Evolutionary conservation across 768 basidiomycete genomes (phyloP), one percentile per base, ranked within the genome.

Genomic region (Boletus eberwhitei): DNA sequence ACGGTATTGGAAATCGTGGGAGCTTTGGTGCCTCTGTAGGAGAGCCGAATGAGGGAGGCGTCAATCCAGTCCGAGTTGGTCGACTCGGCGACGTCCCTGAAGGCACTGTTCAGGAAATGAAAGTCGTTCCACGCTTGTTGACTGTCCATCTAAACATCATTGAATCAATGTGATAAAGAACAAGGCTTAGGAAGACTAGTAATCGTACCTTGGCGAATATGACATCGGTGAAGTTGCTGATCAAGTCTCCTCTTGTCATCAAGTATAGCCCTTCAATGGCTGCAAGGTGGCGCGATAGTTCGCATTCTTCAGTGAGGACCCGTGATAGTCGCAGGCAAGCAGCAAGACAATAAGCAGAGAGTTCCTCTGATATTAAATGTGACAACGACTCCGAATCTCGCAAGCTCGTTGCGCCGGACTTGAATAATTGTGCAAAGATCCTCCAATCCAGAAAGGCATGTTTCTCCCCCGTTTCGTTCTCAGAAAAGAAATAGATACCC

Each of bases 81-180:
- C 17, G 81, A 75, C 58, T 82, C 77, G 36, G 85, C 75, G 29
- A 87, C 78, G 47, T 91, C 87, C 19, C 75, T 74, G 65, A 93
- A 90, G 11, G 86, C 83, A 29, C 82, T 85, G 62, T 93, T 93
- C 51, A 93, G 67, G 70, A 88, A 89, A 71, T 93, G 91, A 65
- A 90, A 90, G 64, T 93, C 91, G 43, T 71, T 77, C 90, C 90
- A 93, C 35, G 73, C 64, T 63, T 86, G 83, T 44, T 79, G 75
- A n/a, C 74, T 74, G 59, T 93, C 88, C 82, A 92, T 90, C 89
- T 92, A 50, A 41, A 41, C 17, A 4, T 14, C 35, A 19, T 40
- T 0, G 24, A 48, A 32, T 42, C 24, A 47, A 50, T 19, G 3
- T 17, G 31, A 35, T 34, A 45, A 36, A 13, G 19, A 42, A 17